Evolutionary conservation across 2,329 filamentous ascomycete genomes (phyloP).

Genomic region (Microdochium trichocladiopsis): DNA sequence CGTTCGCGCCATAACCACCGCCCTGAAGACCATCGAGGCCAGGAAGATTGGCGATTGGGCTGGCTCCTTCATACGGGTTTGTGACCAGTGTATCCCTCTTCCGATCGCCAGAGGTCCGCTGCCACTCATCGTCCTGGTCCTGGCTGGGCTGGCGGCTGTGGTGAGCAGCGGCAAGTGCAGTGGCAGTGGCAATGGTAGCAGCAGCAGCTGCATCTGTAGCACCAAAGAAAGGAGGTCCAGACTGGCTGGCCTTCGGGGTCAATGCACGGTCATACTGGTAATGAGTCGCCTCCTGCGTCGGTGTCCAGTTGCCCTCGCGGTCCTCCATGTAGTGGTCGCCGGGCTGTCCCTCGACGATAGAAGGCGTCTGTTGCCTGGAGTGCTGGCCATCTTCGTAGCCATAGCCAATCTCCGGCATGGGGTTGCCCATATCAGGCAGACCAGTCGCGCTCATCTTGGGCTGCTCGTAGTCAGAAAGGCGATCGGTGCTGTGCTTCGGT

Average conservation of each 20-base stretch:
- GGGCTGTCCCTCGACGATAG: constrained; percentile 69
- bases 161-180: constrained; percentile 35
- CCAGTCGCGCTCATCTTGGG: constrained; percentile 61
- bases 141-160: constrained; percentile 49
- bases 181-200: constrained; percentile 45
- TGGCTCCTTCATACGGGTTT: constrained; percentile 60
- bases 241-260: constrained; percentile 19
- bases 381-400: constrained; percentile 36
- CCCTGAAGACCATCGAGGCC: constrained; percentile 44
- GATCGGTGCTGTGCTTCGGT: constrained; percentile 52
- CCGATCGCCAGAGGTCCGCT: constrained; percentile 51
- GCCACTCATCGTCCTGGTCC: constrained; percentile 59
- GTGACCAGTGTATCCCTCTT: constrained; percentile 62
- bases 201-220: constrained; percentile 40
- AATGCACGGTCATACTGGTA: constrained; percentile 18
- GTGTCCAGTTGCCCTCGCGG: constrained; percentile 22
- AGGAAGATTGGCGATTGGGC: constrained; percentile 50
- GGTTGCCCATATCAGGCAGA: constrained; percentile 60
- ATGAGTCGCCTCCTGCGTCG: constrained; percentile 21
- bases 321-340: constrained; percentile 35
- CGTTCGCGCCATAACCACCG: constrained; percentile 24
- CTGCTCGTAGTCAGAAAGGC: constrained; percentile 42
- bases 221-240: constrained; percentile 31
- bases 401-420: constrained; percentile 73
- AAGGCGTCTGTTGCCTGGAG: constrained; percentile 69